Base-by-base conservation (phyloP, 2,329 filamentous ascomycete genomes). In the Exophiala xenobiotica region DNA sequence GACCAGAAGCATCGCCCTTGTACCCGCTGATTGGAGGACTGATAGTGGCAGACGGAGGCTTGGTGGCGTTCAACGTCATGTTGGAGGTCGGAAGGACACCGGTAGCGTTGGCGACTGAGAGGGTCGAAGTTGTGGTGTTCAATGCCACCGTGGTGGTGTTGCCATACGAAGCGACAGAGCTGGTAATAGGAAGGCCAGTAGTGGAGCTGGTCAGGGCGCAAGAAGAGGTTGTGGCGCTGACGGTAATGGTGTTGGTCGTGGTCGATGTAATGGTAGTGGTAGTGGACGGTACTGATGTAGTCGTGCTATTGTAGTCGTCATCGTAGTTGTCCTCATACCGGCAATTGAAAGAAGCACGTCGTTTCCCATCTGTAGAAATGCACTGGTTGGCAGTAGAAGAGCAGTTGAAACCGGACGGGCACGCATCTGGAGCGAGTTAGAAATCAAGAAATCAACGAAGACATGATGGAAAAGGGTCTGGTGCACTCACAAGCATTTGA, bases 111-210 rank as follows among this genome's bases (percentile, higher is more conserved):
- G 49, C 49, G 6, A 58, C 37, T 4, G 49, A 49, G 16, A 53
- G 11, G 33, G 55, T 58, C 14, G 55, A 58, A 2, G 55, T 58
- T n/a, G 55, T 58, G 7, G 55, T 58, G 7, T 58, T 55, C 42
- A 58, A 27, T 11, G 51, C 55, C 16, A 55, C 40, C 5, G 55
- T 53, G 18, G 51, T 54, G 19, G 49, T 44, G 39, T 58, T 58
- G 37, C 49, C 52, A 22, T 50, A 55, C 3, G 43, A 35, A n/a
- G 42, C 46, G n/a, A 48, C 31, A 24, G 55, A 51, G 6, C 20
- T 51, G 20, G 55, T 58, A 12, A 58, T 6, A 16, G 55, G 51
- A 33, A 54, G 33, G 22, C 51, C 55, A 19, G 51, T 58, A 24
- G 55, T 52, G 3, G 52, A 45, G 23, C 11, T 41, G 38, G 19